phyloP scores from a whole-genome alignment of 441 rosid species.

The Aleurites moluccanus region DNA sequence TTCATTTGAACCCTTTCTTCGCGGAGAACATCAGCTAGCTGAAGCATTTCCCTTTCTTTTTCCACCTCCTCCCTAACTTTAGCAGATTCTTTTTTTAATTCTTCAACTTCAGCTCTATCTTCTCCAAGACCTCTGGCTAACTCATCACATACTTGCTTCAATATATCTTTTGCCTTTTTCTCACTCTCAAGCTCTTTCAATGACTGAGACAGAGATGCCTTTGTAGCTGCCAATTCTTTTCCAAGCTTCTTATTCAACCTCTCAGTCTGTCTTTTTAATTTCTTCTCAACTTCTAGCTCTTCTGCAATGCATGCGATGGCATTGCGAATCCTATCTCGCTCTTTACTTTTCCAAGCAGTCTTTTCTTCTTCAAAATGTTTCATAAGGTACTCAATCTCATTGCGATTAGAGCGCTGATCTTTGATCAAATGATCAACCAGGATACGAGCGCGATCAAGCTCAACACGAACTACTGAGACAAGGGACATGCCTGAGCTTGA shows the following conservation, averaged over 20 bases:
- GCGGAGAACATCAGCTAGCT: constrained; percentile 78
- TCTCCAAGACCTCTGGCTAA: constrained; percentile 70
- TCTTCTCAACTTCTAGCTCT: constrained; percentile 71
- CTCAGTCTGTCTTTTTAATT: constrained; percentile 62
- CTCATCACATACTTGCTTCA: constrained; percentile 90
- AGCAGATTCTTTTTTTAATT: constrained; percentile 55
- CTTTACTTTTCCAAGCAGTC: constrained; percentile 55
- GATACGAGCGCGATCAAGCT: constrained; percentile 57
- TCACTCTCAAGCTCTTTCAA: constrained; percentile 62
- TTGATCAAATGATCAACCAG: constrained; percentile 53
- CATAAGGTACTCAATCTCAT: constrained; percentile 46
- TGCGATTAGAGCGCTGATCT: constrained; percentile 37
- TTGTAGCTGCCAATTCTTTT: constrained; percentile 59
- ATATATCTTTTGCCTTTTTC: constrained; percentile 78
- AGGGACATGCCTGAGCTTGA: constrained; percentile 51
- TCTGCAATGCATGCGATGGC: constrained; percentile 48
- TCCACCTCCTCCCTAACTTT: constrained; percentile 71
- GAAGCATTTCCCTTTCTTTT: constrained; percentile 94
- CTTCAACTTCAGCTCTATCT: constrained; percentile 55
- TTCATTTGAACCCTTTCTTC: constrained; percentile 98
- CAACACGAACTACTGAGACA: constrained; percentile 57
- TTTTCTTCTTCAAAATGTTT: constrained; percentile 60
- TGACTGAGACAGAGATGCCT: constrained; percentile 41
- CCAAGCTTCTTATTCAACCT: constrained; percentile 79
- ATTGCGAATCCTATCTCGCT: constrained; percentile 45